These are phyloP conservation scores for Carpinus fangiana DNA, from an alignment of 306 rosid species.

Conservation along the genomic window DNA sequence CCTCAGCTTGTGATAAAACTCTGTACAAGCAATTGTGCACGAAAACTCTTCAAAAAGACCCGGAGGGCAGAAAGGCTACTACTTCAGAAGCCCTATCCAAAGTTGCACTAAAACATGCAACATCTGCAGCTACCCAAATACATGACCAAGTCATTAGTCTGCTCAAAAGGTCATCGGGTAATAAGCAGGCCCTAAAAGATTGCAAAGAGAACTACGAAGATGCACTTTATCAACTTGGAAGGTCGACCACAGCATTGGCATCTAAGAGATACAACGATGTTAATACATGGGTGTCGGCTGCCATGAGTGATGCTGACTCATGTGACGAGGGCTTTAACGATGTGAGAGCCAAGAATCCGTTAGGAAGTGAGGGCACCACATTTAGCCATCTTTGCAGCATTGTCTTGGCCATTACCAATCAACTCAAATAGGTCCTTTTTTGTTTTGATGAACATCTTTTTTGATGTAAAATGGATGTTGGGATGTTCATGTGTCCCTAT, in stretches of 20 bases:
- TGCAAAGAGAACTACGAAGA: constrained; percentile 11
- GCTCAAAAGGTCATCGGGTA: not conserved
- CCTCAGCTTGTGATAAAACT: constrained; percentile 2
- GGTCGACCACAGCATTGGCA: not conserved
- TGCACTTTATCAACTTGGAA: constrained; percentile 4
- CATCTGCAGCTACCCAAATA: not conserved
- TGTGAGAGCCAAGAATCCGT: not conserved
- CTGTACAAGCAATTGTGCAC: not conserved
- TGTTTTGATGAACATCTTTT: too few relatives aligned
- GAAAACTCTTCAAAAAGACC: constrained; percentile 4
- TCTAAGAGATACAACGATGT: constrained; percentile 5
- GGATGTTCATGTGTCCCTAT: too few relatives aligned
- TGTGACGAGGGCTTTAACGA: constrained; percentile 20
- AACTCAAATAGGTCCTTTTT: not conserved
- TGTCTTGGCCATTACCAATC: constrained; percentile 21
- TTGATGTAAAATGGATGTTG: too few relatives aligned
- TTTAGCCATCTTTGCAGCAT: constrained; percentile 14
- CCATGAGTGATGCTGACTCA: constrained; percentile 17
- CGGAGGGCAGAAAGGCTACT: not conserved
- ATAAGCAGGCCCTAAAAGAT: not conserved
- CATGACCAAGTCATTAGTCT: not conserved
- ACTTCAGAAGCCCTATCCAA: not conserved
- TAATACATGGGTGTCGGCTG: constrained; percentile 8
- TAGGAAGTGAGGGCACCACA: not conserved
- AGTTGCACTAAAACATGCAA: not conserved